Conservation (phyloP, 192 early-diverging fungal genomes). For the Coemansia sp. region DNA sequence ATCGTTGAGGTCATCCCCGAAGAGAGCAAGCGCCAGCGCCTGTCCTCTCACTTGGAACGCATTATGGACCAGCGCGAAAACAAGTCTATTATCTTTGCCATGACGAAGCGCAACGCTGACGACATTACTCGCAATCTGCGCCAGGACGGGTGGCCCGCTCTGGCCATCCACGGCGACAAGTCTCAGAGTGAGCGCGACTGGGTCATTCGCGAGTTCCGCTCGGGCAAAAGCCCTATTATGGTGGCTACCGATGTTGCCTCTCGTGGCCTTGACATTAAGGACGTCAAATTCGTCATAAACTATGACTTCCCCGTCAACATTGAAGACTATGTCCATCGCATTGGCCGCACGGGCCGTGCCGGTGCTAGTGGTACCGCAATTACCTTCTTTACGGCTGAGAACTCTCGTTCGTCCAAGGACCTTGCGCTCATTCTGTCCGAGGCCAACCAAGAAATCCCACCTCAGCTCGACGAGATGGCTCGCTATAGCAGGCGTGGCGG, state of each 20-base stretch:
- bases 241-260: conserved; percentile 99
- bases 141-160: conserved; percentile 85
- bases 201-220: conserved; percentile 91
- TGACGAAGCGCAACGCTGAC: conserved; percentile 92
- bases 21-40: conserved; percentile 73
- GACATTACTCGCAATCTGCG: conserved; percentile 84
- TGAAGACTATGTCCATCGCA: conserved; percentile 89
- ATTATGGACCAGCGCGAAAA: conserved; percentile 83
- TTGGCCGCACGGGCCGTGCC: conserved; percentile 96
- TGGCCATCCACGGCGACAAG: conserved; percentile 98
- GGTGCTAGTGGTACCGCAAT: conserved; percentile 85
- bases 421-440: conserved; percentile 85
- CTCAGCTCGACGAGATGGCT: conserved; percentile 70
- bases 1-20: conserved; percentile 86
- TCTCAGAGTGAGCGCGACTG: conserved; percentile 94
- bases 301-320: conserved; percentile 91
- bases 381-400: conserved; percentile 90
- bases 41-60: conserved; percentile 78
- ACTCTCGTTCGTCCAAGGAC: conserved; percentile 79
- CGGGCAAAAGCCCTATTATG: conserved; percentile 83
- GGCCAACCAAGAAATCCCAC: conserved; percentile 86
- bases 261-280: conserved; percentile 91
- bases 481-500: conserved; percentile 58
- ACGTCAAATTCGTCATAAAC: conserved; percentile 97
- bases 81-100: conserved; percentile 92